Evolutionary conservation across 805 yeast species (phyloP).

Genomic region (Wickerhamomyces chambardii): DNA sequence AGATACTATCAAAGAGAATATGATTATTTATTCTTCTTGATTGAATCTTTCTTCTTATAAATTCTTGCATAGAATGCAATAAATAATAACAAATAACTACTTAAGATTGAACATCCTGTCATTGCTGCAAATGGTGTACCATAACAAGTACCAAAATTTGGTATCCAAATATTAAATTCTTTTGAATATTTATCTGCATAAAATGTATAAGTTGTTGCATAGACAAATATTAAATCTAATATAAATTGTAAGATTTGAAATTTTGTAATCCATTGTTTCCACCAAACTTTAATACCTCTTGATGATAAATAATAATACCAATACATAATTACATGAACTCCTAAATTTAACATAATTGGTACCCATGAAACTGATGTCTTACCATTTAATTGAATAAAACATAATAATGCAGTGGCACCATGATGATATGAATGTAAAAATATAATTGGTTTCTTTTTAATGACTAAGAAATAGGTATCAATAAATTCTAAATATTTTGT

Average conservation of each 20-base stretch:
- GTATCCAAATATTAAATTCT: conserved; percentile 42
- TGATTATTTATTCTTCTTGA: conserved; percentile 14
- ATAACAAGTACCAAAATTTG: conserved; percentile 77
- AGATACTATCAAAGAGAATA: too few species aligned
- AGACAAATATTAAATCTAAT: conserved; percentile 83
- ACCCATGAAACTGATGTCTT: conserved; percentile 92
- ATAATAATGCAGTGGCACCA: conserved; percentile 93
- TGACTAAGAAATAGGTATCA: conserved; percentile 86
- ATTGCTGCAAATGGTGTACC: conserved; percentile 93
- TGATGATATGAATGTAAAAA: conserved; percentile 96
- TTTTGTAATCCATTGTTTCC: conserved; percentile 99
- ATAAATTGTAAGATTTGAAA: conserved; percentile 92
- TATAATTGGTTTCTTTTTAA: conserved; percentile 85
- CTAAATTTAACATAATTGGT: conserved; percentile 79
- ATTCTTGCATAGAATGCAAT: conserved; percentile 88
- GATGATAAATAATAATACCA: conserved; percentile 94
- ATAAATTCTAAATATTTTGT: conserved; percentile 83
- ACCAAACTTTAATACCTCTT: conserved; percentile 93
- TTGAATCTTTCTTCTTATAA: conserved; percentile 38
- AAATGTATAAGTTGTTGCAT: conserved; percentile 89
- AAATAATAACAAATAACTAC: conserved; percentile 83
- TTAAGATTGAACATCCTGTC: conserved; percentile 80
- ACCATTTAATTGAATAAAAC: conserved; percentile 91
- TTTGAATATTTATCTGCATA: conserved; percentile 56
- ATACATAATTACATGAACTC: conserved; percentile 95